phyloP scores from a whole-genome alignment of 2,329 filamentous ascomycete species.

The Penicillium sp. region DNA sequence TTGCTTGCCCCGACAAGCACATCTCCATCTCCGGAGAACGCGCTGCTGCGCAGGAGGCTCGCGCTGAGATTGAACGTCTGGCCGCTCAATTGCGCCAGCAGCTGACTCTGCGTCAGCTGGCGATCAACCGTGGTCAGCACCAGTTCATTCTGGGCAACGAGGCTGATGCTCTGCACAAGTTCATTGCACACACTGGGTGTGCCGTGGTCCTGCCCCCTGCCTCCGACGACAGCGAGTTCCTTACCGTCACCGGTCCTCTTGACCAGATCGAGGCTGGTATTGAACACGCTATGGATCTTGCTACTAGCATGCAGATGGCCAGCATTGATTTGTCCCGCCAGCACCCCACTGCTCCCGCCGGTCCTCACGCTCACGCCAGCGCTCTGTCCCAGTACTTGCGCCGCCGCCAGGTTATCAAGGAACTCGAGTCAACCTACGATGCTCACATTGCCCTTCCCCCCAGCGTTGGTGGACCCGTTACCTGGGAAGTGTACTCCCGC shows the following conservation, averaged over 20 bases:
- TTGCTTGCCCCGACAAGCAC: constrained; percentile 70
- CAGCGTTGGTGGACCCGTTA: constrained; percentile 65
- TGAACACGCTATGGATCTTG: constrained; percentile 84
- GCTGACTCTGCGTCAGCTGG: constrained; percentile 74
- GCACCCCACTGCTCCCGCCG: constrained; percentile 71
- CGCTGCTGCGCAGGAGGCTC: constrained; percentile 74
- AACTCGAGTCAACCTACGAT: constrained; percentile 76
- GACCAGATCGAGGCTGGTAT: constrained; percentile 73
- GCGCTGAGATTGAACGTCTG: constrained; percentile 76
- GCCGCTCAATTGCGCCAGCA: constrained; percentile 74
- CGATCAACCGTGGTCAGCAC: constrained; percentile 83
- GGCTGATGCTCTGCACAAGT: constrained; percentile 78
- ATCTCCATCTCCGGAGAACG: constrained; percentile 89
- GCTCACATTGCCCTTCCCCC: constrained; percentile 85
- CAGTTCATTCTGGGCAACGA: constrained; percentile 92
- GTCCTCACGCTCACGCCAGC: constrained; percentile 76
- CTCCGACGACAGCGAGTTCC: constrained; percentile 75
- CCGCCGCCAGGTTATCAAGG: constrained; percentile 76
- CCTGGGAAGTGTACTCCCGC: constrained; percentile 86
- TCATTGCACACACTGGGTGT: constrained; percentile 89
- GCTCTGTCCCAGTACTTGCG: constrained; percentile 86
- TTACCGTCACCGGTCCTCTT: constrained; percentile 81
- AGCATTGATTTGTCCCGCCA: constrained; percentile 80
- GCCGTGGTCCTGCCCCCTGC: constrained; percentile 77
- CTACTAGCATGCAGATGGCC: constrained; percentile 81